Percentiles rank a stretch among this genome's conserved stretches.
Conservation (phyloP, 352 stramenopile species). For the Pythium periplocum region DNA sequence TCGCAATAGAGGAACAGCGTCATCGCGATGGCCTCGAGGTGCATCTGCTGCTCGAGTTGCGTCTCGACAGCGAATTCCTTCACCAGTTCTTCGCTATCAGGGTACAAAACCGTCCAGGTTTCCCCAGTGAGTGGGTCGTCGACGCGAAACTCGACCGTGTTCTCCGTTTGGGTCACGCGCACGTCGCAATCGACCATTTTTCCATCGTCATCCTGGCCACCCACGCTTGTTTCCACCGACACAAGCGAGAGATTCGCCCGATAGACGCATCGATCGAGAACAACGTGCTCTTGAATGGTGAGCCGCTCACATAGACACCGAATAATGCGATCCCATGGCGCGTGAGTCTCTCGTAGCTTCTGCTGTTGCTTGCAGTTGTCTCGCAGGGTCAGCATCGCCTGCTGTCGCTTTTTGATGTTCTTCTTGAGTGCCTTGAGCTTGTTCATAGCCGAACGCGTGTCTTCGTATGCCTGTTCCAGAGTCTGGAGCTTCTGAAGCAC, state of each 20-base stretch:
- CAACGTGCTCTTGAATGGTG: conserved; percentile 7
- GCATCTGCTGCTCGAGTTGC: conserved; percentile 50
- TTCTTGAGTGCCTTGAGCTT: conserved; percentile 16
- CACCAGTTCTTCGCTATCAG: conserved; percentile 44
- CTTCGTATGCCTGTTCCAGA: conserved; percentile 10
- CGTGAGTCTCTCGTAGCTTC: conserved; percentile 12
- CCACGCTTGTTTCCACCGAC: conserved; percentile 18
- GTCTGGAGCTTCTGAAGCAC: conserved; percentile 5
- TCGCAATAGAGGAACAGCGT: conserved; percentile 39
- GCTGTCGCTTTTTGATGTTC: conserved; percentile 25
- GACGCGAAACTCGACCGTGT: conserved; percentile 34
- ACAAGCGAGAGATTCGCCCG: conserved; percentile 29
- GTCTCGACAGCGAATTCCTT: conserved; percentile 53
- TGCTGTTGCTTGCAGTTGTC: conserved; percentile 17
- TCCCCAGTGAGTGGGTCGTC: conserved; percentile 21
- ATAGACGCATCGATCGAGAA: conserved; percentile 44
- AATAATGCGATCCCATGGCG: conserved; percentile 31
- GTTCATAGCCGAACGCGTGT: conserved; percentile 1
- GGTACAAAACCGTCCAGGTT: conserved; percentile 32
- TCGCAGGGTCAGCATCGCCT: conserved; percentile 14
- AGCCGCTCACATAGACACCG: conserved; percentile 34
- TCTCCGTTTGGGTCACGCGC: conserved; percentile 16
- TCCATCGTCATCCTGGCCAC: conserved; percentile 14
- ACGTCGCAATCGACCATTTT: conserved; percentile 36
- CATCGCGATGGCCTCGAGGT: conserved; percentile 50